Evolutionary conservation across 345 rosid genomes (phyloP).

Genomic region (Salix arbutifolia): DNA sequence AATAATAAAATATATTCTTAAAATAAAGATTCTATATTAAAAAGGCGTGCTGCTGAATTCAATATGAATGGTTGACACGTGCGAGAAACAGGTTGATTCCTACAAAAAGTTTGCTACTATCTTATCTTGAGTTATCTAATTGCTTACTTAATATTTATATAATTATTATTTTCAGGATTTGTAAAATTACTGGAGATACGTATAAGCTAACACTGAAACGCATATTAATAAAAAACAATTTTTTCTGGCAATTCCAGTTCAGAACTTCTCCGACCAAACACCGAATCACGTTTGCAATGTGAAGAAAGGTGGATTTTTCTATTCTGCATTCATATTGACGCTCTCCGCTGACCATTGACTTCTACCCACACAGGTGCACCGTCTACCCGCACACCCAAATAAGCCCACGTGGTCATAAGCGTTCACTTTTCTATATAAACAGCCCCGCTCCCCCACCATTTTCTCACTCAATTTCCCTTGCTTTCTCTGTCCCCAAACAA

Average conservation of each 20-base stretch:
- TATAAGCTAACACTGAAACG: no score
- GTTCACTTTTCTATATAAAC: neutral
- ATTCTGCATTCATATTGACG: neutral
- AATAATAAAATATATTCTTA: no score
- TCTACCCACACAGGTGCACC: neutral
- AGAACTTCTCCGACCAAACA: neutral
- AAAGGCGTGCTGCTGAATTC: neutral
- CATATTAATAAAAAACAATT: no score
- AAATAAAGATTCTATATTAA: no score
- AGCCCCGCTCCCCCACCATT: neutral
- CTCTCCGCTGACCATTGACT: neutral
- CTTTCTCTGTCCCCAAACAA: slow-evolving; percentile 6
- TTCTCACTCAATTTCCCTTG: neutral
- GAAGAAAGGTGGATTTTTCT: neutral
- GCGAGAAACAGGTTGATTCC: neutral
- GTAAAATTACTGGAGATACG: no score
- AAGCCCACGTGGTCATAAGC: neutral
- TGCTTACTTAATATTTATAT: no score
- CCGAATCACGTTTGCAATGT: neutral
- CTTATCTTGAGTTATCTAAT: no score
- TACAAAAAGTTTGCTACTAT: no score
- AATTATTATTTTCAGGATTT: no score
- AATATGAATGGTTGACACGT: neutral
- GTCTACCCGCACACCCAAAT: neutral
- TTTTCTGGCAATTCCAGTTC: neutral